These are phyloP conservation scores for Orbilia ellipsospora DNA, from an alignment of 2,329 filamentous ascomycete species.

Conservation along the genomic window DNA sequence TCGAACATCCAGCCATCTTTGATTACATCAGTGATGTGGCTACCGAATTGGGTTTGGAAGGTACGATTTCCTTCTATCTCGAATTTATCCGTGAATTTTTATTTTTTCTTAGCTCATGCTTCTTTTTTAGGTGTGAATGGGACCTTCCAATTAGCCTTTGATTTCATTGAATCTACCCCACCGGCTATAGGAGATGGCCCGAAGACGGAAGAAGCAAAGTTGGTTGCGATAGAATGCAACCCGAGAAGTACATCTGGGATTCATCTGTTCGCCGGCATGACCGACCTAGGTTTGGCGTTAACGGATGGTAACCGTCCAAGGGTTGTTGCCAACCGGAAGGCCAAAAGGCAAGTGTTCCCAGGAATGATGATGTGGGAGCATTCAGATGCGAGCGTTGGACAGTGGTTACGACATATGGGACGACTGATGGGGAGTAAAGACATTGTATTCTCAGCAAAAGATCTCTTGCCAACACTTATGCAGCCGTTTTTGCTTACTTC, in stretches of 20 bases:
- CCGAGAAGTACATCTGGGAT: slow-evolving; percentile 60
- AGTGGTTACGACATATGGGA: slow-evolving; percentile 59
- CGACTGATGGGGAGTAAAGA: slow-evolving; percentile 59
- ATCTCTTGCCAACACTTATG: slow-evolving; percentile 58
- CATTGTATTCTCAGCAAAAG: slow-evolving; percentile 59
- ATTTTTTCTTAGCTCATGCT: no score
- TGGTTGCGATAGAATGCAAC: slow-evolving; percentile 60
- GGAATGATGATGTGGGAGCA: slow-evolving; percentile 60
- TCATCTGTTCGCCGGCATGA: slow-evolving; percentile 59
- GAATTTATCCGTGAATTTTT: no score
- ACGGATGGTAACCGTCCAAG: background rate
- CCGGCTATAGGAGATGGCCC: background rate
- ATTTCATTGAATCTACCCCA: slow-evolving; percentile 58
- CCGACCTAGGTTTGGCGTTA: slow-evolving; percentile 47
- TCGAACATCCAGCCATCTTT: slow-evolving; percentile 57
- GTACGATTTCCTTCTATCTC: background rate
- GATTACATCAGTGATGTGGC: slow-evolving; percentile 58
- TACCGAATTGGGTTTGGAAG: slow-evolving; percentile 32
- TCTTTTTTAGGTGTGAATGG: slow-evolving; percentile 8
- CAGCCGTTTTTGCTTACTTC: slow-evolving; percentile 60
- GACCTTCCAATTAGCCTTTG: slow-evolving; percentile 59
- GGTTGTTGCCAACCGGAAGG: slow-evolving; percentile 36
- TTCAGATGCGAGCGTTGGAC: slow-evolving; percentile 56
- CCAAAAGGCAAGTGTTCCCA: slow-evolving; percentile 56
- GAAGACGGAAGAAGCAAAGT: slow-evolving; percentile 1